These are phyloP conservation scores for Parietichytrium sp. DNA, from an alignment of 108 stramenopile species.

Conservation along the genomic window DNA sequence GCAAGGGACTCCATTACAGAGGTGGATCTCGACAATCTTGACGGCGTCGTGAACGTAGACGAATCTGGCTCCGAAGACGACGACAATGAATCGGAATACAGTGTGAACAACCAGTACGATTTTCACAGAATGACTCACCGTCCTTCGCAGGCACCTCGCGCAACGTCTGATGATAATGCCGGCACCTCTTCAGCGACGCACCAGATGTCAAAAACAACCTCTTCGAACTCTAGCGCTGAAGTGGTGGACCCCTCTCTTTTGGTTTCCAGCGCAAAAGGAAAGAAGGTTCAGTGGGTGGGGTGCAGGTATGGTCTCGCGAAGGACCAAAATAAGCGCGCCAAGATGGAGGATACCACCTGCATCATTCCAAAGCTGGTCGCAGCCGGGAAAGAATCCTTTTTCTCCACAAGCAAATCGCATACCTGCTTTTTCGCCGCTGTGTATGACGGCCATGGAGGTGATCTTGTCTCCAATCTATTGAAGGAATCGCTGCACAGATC, in stretches of 20 bases:
- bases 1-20: too few species aligned
- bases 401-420: neutral
- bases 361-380: neutral
- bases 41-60: neutral
- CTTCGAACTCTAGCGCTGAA: too few species aligned
- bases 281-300: slow-evolving; percentile 6
- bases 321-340: slow-evolving; percentile 29
- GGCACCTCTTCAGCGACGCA: too few species aligned
- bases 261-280: too few species aligned
- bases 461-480: neutral
- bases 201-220: too few species aligned
- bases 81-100: too few species aligned
- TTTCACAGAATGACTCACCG: too few species aligned
- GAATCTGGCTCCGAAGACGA: too few species aligned
- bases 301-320: neutral
- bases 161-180: too few species aligned
- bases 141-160: too few species aligned
- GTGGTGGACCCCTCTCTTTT: too few species aligned
- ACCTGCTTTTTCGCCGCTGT: slow-evolving; percentile 7
- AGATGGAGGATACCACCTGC: slow-evolving; percentile 5
- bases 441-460: slow-evolving; percentile 42
- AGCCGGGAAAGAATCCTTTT: neutral
- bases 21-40: neutral
- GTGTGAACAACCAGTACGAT: too few species aligned
- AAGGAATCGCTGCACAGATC: slow-evolving; percentile 21